Evolutionary conservation across 1,284 basidiomycete genomes (phyloP), one percentile per base, ranked within the genome.

Genomic region (Boletus hoseneyae): DNA sequence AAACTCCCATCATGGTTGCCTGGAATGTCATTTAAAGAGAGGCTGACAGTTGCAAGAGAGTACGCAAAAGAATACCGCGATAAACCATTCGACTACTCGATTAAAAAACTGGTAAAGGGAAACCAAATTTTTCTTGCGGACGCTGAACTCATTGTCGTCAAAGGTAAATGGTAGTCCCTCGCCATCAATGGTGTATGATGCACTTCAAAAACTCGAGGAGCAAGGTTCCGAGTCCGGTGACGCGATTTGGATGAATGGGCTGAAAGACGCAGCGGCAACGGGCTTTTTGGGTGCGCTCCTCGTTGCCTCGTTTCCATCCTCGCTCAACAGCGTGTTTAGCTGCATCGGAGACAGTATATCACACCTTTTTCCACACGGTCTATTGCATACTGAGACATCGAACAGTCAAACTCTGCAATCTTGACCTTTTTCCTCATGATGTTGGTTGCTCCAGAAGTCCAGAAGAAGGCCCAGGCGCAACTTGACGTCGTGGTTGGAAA

Each of bases 401-500:
- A 21, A 38, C 11, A 48, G 47, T 48, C 47, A 12, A 48, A 36
- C 10, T 48, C 47, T 4, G 34, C 29, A 25, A 37, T 42, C 34
- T 29, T 48, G 34, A 39, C 47, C 11, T 37, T 48, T 18, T 36
- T 43, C 11, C 34, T 42, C 15, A 34, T 37, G 34, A 48, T 48
- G 47, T 9, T 33, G 2, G 33, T 48, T 25, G 10, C 27, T 15
- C 40, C 40, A 11, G 34, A 30, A 9, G 47, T 36, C 8, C 47
- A 48, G 21, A 43, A 29, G 5, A 48, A 37, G 23, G 34, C 34
- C 15, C 47, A 43, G 12, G 29, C 34, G n/a, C 40, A 42, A 25
- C 32, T 48, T 25, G 47, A 48, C 12, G 29, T 25, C 4, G 47
- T 48, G 19, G 47, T 48, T 19, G 47, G 35, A 16, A 48, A 21